phyloP scores from a whole-genome alignment of 768 basidiomycete species.

The Kockovaella imperatae region DNA sequence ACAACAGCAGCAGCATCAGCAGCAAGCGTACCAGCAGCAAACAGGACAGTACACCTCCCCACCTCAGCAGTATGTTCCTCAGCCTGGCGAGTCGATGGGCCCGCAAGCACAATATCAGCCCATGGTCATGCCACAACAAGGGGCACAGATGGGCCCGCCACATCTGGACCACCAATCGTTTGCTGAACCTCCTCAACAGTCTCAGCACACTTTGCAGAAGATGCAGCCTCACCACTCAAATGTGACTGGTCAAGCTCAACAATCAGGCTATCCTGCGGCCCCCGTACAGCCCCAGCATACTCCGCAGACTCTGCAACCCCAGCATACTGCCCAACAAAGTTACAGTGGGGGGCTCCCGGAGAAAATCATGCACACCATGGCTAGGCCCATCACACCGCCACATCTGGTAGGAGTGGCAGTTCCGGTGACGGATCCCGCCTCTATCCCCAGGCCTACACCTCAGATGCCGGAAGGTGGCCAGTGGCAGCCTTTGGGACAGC shows the following conservation, averaged over 20 bases:
- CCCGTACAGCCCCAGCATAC: not conserved
- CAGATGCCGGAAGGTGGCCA: too few relatives aligned
- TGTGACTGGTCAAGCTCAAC: not conserved
- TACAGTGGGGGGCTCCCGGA: too few relatives aligned
- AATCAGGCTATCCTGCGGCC: not conserved
- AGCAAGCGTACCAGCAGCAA: slow-evolving; percentile 1
- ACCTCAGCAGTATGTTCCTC: too few relatives aligned
- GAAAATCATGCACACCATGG: too few relatives aligned
- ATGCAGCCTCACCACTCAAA: not conserved
- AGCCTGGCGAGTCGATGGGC: too few relatives aligned
- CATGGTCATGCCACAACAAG: not conserved
- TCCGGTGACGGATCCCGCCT: too few relatives aligned
- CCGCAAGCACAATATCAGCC: not conserved
- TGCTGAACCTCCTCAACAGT: not conserved
- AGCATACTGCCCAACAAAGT: slow-evolving; percentile 8
- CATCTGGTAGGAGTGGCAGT: not conserved
- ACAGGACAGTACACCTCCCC: slow-evolving; percentile 2
- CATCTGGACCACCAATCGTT: not conserved
- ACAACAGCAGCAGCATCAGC: slow-evolving; percentile 4
- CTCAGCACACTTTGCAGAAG: not conserved
- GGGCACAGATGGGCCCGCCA: not conserved
- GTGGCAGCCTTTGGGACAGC: not conserved
- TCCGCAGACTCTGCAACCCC: not conserved
- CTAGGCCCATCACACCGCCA: not conserved
- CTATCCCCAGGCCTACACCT: too few relatives aligned